Conservation (phyloP, 768 basidiomycete species). For the Fomitopsis pulvina region DNA sequence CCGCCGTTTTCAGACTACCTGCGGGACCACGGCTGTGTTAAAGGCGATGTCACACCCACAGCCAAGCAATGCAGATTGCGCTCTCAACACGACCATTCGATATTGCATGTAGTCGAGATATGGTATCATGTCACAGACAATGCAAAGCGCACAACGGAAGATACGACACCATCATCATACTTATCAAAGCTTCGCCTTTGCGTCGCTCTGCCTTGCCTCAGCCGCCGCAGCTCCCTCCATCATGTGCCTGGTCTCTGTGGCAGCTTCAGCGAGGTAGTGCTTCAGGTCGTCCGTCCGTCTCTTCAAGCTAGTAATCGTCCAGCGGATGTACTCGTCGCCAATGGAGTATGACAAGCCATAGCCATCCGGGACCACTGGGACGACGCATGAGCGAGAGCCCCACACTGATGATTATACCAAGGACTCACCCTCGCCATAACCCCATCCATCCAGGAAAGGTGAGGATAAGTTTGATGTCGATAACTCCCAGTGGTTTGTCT, state of each 20-base stretch:
- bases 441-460: conserved; percentile 88
- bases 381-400: neutral
- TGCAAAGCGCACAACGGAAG: too few relatives aligned
- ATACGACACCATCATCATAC: neutral
- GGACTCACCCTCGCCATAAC: conserved; percentile 83
- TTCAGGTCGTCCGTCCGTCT: conserved; percentile 44
- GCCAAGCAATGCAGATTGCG: too few relatives aligned
- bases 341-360: conserved; percentile 92
- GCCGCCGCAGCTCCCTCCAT: conserved; percentile 57
- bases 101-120: too few relatives aligned
- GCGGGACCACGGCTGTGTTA: too few relatives aligned
- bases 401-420: neutral
- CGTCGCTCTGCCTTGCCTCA: conserved; percentile 25
- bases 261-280: conserved; percentile 75
- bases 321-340: conserved; percentile 75
- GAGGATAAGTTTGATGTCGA: conserved; percentile 85
- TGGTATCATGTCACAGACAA: too few relatives aligned
- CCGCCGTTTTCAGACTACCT: too few relatives aligned
- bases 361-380: conserved; percentile 79
- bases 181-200: conserved; percentile 27
- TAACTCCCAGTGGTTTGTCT: conserved; percentile 86
- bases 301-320: conserved; percentile 82
- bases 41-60: too few relatives aligned
- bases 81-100: too few relatives aligned
- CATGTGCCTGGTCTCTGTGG: conserved; percentile 70